These are phyloP conservation scores for Penicillium sp. DNA, from an alignment of 2,329 filamentous ascomycete genomes.

Conservation along the genomic window DNA sequence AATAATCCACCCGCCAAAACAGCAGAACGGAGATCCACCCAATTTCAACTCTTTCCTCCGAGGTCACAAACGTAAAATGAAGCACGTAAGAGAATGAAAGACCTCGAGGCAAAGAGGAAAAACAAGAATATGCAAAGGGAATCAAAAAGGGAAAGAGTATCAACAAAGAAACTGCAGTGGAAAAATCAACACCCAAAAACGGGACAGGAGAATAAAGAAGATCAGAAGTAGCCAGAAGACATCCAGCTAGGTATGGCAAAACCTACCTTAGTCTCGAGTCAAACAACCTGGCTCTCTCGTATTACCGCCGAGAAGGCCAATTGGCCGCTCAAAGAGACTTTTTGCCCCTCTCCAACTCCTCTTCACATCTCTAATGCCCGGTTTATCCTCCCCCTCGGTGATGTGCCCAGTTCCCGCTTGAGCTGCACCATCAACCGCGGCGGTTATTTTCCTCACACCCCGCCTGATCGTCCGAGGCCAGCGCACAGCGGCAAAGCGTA, in stretches of 20 bases:
- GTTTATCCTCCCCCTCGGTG: background rate
- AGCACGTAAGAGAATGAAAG: background rate
- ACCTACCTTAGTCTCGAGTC: background rate
- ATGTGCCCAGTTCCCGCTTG: background rate
- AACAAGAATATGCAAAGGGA: background rate
- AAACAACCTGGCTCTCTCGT: background rate
- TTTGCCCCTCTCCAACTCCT: background rate
- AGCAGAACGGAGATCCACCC: background rate
- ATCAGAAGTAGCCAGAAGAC: background rate
- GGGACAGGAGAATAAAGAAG: background rate
- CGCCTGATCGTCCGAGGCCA: constrained; percentile 2
- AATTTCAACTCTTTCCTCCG: background rate
- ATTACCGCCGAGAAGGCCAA: background rate
- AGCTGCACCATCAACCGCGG: background rate
- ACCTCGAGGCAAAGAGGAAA: background rate
- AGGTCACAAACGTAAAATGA: background rate
- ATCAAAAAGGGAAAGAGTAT: background rate
- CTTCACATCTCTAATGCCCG: background rate
- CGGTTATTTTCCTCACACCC: background rate
- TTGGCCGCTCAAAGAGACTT: background rate
- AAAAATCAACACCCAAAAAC: background rate
- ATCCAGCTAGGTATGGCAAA: background rate
- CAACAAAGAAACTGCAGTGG: background rate
- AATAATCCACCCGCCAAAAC: background rate
- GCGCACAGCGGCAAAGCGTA: constrained; percentile 5